These are phyloP conservation scores for Corylus heterophylla DNA, from an alignment of 306 rosid genomes.

Conservation along the genomic window DNA sequence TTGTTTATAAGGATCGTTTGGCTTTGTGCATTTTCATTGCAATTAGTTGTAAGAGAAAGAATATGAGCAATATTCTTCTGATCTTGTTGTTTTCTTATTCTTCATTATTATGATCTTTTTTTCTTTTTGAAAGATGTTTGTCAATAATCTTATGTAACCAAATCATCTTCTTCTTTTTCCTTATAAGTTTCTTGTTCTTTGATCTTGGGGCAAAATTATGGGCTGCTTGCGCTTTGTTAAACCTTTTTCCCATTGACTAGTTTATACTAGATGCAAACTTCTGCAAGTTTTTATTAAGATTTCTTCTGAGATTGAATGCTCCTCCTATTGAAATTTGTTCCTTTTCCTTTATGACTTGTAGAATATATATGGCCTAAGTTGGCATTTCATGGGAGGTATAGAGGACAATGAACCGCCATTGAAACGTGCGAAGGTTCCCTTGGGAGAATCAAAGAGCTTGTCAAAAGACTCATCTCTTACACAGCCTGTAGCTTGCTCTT, in stretches of 20 bases:
- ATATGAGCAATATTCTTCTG: neutral
- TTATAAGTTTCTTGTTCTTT: neutral
- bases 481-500: slow-evolving; percentile 11
- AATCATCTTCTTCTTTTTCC: neutral
- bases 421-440: slow-evolving; percentile 19
- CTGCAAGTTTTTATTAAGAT: neutral
- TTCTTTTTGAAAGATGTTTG: neutral
- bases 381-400: slow-evolving; percentile 29
- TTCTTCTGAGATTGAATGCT: neutral
- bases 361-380: slow-evolving; percentile 20
- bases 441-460: slow-evolving; percentile 9
- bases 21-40: neutral
- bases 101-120: neutral
- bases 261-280: neutral
- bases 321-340: neutral
- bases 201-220: neutral
- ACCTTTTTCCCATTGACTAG: neutral
- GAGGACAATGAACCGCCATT: slow-evolving; percentile 18
- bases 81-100: neutral
- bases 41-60: neutral
- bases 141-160: neutral
- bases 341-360: slow-evolving; percentile 15
- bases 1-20: neutral
- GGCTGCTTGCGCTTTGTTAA: neutral
- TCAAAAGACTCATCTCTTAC: slow-evolving; percentile 9